Percentiles rank a stretch among this genome's conserved stretches.
phyloP scores from a whole-genome alignment of 164 flowering plant species.

The Protea cynaroides region DNA sequence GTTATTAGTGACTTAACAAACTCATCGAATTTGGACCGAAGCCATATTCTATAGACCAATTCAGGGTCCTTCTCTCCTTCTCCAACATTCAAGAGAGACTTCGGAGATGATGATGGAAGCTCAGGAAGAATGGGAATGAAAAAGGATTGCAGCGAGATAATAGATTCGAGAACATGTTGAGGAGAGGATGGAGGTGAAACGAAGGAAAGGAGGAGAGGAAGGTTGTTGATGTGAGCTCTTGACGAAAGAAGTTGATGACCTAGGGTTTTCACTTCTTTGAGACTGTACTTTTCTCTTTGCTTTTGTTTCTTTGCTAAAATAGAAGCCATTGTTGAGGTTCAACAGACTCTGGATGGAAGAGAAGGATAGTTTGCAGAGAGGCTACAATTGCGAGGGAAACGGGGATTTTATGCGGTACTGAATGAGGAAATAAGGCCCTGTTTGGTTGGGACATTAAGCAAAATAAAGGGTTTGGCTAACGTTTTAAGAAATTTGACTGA shows the following conservation, averaged over 20 bases:
- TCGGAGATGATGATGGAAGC: conserved; percentile 42
- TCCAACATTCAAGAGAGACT: conserved; percentile 3
- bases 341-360: too few relatives aligned
- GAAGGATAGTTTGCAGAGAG: too few relatives aligned
- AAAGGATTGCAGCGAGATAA: conserved; percentile 80
- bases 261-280: conserved; percentile 52
- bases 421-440: too few relatives aligned
- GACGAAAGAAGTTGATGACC: conserved; percentile 73
- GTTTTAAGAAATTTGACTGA: too few relatives aligned
- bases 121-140: conserved; percentile 59
- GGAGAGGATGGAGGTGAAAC: conserved; percentile 51
- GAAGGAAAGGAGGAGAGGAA: conserved; percentile 58
- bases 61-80: conserved; percentile 37
- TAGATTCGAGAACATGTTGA: conserved; percentile 51
- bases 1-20: conserved; percentile 39
- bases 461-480: too few relatives aligned
- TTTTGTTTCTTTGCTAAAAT: conserved; percentile 23
- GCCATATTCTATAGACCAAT: conserved; percentile 56
- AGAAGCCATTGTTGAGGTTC: conserved; percentile 19
- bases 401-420: too few relatives aligned
- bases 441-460: too few relatives aligned
- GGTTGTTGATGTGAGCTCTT: conserved; percentile 72
- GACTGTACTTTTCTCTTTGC: conserved; percentile 19
- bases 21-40: conserved; percentile 73
- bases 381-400: too few relatives aligned